Conservation (phyloP, 768 basidiomycete species). For the Tylopilus subfusipes region DNA sequence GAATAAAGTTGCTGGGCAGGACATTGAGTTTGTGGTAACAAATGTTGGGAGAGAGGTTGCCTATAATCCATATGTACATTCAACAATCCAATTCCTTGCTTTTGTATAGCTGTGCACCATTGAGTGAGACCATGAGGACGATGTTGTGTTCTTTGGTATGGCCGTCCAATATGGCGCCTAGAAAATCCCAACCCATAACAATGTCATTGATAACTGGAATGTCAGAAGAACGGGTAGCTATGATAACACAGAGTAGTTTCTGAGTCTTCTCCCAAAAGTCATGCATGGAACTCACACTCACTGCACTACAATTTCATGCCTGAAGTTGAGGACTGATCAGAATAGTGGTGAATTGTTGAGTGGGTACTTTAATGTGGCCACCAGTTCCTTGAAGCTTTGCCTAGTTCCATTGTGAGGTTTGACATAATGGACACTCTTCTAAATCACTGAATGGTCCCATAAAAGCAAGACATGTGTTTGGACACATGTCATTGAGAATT, state of each 20-base stretch:
- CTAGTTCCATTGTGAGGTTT: conserved; percentile 28
- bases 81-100: neutral
- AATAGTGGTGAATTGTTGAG: conserved; percentile 35
- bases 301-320: conserved; percentile 5
- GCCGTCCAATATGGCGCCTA: neutral
- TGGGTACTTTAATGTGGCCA: conserved; percentile 22
- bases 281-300: conserved; percentile 22
- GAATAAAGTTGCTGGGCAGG: neutral
- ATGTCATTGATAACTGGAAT: neutral
- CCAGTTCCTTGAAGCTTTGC: neutral
- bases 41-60: neutral
- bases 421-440: conserved; percentile 32
- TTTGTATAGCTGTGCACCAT: neutral
- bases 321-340: conserved; percentile 42
- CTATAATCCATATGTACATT: neutral
- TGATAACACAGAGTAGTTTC: neutral
- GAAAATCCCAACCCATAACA: neutral
- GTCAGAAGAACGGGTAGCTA: neutral
- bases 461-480: conserved; percentile 38
- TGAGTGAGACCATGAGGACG: too few species aligned
- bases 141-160: neutral
- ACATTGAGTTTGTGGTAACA: neutral
- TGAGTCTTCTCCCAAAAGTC: conserved; percentile 22
- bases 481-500: conserved; percentile 40
- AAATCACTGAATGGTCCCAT: conserved; percentile 35